phyloP scores from a whole-genome alignment of 2,329 filamentous ascomycete genomes.

The Sordariomycetes sp. region DNA sequence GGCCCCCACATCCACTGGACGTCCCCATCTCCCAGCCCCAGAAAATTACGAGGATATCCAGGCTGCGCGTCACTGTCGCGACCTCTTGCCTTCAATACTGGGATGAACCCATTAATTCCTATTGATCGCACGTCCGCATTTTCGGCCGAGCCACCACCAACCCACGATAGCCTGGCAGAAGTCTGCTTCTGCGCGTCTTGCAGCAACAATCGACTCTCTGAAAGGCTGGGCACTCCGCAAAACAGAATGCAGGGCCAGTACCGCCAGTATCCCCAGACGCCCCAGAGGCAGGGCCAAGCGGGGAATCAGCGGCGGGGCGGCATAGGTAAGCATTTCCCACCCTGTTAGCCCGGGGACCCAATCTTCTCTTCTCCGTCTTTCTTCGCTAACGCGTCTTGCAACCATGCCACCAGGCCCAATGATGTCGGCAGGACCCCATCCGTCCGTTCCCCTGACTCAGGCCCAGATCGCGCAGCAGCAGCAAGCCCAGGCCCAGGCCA shows the following conservation, averaged over 20 bases:
- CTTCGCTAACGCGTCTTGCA: background rate
- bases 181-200: conserved; percentile 4
- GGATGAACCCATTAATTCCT: conserved; percentile 2
- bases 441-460: conserved; percentile 29
- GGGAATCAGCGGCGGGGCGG: conserved; percentile 38
- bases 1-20: background rate
- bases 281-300: conserved; percentile 37
- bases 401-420: background rate
- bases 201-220: conserved; percentile 5
- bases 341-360: background rate
- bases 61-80: conserved; percentile 1
- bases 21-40: conserved; percentile 4
- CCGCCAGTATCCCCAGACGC: conserved; percentile 37
- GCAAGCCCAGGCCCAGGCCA: conserved; percentile 38
- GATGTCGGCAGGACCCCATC: conserved; percentile 2
- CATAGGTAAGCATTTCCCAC: conserved; percentile 30
- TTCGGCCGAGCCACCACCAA: conserved; percentile 1
- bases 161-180: conserved; percentile 4
- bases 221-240: conserved; percentile 2
- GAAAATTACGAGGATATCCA: conserved; percentile 1
- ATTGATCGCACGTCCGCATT: background rate
- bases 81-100: background rate
- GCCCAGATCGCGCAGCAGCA: conserved; percentile 43
- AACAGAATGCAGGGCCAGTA: conserved; percentile 42
- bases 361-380: background rate